Evolutionary conservation across 148 eudicot species (phyloP), one percentile per base, ranked within the genome.

Genomic region (Salicornia ramosissima): DNA sequence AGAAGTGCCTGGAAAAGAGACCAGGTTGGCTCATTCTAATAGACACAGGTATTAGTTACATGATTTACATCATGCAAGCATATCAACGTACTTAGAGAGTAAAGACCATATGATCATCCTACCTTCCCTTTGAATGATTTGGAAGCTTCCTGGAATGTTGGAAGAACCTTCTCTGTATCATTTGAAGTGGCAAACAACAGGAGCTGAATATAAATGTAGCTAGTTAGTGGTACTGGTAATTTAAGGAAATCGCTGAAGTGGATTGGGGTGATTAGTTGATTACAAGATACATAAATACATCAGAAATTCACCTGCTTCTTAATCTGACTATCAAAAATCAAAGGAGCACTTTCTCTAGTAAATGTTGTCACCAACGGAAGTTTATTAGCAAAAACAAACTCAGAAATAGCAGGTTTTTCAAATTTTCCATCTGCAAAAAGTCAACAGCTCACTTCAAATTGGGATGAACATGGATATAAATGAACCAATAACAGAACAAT

Each of bases 71-170:
- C 56, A 40, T n/a, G 43, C 10, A 19, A 51, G 34, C 50, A 22
- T 63, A 57, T 31, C 33, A 54, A 56, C 40, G 31, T 29, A 15
- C 18, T 46, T 10, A 3, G 4, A 49, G 6, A 57, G 6, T 28
- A 65, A 70, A 16, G 71, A 64, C 25, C 2, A 40, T 54, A 36
- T 12, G 22, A 39, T 16, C 29, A 66, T 15, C 49, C 22, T 83
- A 93, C 98, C 96, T 93, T 93, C 54, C 96, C 98, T 81, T 85
- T 93, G 61, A 93, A 88, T 42, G 34, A 54, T 65, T 85, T 90
- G 80, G 98, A 91, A 75, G 92, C 94, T 68, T 90, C 96, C 70
- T 83, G 86, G 74, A 90, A 90, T 72, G 71, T 77, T 47, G 87
- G 85, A 73, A 86, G 63, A 49, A 84, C 83, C 79, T 84, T 81